These are phyloP conservation scores for Drechslerella dactyloides DNA, from an alignment of 2,329 filamentous ascomycete genomes.

Conservation along the genomic window DNA sequence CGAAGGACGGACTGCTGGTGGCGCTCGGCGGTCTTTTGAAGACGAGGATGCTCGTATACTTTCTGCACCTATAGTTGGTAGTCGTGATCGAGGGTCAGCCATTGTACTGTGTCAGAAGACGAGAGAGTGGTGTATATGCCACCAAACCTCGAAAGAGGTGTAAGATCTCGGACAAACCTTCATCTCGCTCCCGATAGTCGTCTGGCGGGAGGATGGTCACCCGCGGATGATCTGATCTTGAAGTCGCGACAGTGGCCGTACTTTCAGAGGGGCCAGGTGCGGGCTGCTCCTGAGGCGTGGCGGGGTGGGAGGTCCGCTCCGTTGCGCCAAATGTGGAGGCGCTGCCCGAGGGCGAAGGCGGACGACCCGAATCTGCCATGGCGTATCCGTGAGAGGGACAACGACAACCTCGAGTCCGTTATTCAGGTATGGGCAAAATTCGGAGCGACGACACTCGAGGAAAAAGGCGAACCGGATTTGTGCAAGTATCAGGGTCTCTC, in stretches of 20 bases:
- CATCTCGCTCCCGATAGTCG: conserved; percentile 35
- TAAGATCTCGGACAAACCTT: conserved; percentile 11
- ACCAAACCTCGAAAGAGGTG: background rate
- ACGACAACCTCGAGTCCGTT: background rate
- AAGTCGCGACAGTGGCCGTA: conserved; percentile 25
- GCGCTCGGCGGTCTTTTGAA: conserved; percentile 29
- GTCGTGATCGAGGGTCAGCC: background rate
- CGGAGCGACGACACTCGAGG: background rate
- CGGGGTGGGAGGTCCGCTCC: background rate
- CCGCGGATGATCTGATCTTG: conserved; percentile 30
- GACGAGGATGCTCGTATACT: conserved; percentile 31
- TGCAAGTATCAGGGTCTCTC: conserved; percentile 7
- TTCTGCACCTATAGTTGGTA: conserved; percentile 12
- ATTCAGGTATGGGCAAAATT: conserved; percentile 3
- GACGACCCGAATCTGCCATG: conserved; percentile 42
- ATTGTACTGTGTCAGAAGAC: background rate
- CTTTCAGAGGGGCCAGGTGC: conserved; percentile 23
- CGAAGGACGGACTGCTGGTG: conserved; percentile 20
- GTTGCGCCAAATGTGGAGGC: conserved; percentile 18
- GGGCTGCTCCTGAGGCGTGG: background rate
- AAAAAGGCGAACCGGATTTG: conserved; percentile 8
- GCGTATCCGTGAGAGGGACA: background rate
- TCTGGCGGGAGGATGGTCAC: conserved; percentile 45
- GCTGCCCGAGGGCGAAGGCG: conserved; percentile 28
- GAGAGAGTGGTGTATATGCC: background rate